These are phyloP conservation scores for Wickerhamomyces canadensis DNA, from an alignment of 805 yeast genomes.

Conservation along the genomic window DNA sequence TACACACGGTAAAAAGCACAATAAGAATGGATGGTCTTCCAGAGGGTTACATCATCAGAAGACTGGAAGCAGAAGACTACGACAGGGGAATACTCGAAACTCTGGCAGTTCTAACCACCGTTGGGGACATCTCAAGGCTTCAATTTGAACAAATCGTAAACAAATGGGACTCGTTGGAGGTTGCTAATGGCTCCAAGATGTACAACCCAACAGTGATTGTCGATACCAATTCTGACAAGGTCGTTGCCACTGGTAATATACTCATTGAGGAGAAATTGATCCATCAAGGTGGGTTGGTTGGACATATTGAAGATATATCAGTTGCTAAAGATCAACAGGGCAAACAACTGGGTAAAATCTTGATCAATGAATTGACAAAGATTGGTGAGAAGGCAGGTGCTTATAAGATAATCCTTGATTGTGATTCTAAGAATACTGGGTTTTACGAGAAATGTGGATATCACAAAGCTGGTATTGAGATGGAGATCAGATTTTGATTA, in stretches of 20 bases:
- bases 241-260: slow-evolving; percentile 83
- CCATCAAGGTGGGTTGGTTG: slow-evolving; percentile 79
- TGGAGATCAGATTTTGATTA: slow-evolving; percentile 45
- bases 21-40: slow-evolving; percentile 43
- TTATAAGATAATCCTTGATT: slow-evolving; percentile 86
- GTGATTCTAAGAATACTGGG: slow-evolving; percentile 73
- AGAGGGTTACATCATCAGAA: slow-evolving; percentile 64
- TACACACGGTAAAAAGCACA: not conserved
- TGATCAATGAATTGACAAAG: slow-evolving; percentile 57
- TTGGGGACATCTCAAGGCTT: slow-evolving; percentile 58
- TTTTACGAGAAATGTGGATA: slow-evolving; percentile 90
- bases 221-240: slow-evolving; percentile 35
- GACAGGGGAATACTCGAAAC: slow-evolving; percentile 57
- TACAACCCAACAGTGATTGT: slow-evolving; percentile 71
- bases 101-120: slow-evolving; percentile 68
- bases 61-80: slow-evolving; percentile 50
- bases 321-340: slow-evolving; percentile 77
- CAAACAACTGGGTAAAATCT: slow-evolving; percentile 62
- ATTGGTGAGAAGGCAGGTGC: slow-evolving; percentile 62
- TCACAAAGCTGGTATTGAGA: slow-evolving; percentile 58
- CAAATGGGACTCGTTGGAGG: slow-evolving; percentile 47
- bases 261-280: slow-evolving; percentile 77
- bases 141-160: slow-evolving; percentile 47
- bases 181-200: slow-evolving; percentile 25
- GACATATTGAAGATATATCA: slow-evolving; percentile 94